Conservation (phyloP, 176 grass and related monocot genomes). For the Eleusine indica region DNA sequence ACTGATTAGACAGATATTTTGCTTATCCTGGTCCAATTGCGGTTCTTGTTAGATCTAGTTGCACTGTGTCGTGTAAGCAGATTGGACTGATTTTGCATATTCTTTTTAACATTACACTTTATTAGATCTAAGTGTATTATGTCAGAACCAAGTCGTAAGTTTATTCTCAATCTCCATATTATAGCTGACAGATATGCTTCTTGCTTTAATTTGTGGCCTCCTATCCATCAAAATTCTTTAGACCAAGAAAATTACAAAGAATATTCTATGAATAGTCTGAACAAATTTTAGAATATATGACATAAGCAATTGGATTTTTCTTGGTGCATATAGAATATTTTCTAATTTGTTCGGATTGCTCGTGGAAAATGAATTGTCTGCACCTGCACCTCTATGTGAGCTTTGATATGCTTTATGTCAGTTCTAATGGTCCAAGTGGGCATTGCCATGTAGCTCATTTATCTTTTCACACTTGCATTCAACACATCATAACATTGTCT, state of each 20-base stretch:
- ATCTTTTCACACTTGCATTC: background rate
- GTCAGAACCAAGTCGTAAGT: conserved; percentile 39
- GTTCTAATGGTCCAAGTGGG: background rate
- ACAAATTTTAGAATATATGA: conserved; percentile 21
- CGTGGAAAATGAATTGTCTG: conserved; percentile 28
- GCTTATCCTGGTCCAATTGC: conserved; percentile 37
- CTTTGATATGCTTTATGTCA: background rate
- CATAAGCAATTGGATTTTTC: conserved; percentile 26
- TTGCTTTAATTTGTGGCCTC: conserved; percentile 57
- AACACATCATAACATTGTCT: background rate
- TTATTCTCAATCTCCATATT: conserved; percentile 46
- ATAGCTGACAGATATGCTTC: conserved; percentile 39
- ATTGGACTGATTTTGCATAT: conserved; percentile 50
- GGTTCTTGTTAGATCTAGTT: conserved; percentile 35
- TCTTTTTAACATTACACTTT: conserved; percentile 43
- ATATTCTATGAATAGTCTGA: conserved; percentile 35
- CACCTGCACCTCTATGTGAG: background rate
- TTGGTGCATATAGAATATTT: conserved; percentile 32
- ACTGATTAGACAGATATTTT: conserved; percentile 56
- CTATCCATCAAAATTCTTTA: conserved; percentile 51
- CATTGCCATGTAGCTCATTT: conserved; percentile 29
- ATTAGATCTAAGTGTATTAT: conserved; percentile 28
- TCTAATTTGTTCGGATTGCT: conserved; percentile 29
- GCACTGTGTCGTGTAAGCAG: conserved; percentile 40
- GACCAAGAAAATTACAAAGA: conserved; percentile 36